These are phyloP conservation scores for Penicillium aurantiogriseum DNA, from an alignment of 2,329 filamentous ascomycete genomes.

Conservation along the genomic window DNA sequence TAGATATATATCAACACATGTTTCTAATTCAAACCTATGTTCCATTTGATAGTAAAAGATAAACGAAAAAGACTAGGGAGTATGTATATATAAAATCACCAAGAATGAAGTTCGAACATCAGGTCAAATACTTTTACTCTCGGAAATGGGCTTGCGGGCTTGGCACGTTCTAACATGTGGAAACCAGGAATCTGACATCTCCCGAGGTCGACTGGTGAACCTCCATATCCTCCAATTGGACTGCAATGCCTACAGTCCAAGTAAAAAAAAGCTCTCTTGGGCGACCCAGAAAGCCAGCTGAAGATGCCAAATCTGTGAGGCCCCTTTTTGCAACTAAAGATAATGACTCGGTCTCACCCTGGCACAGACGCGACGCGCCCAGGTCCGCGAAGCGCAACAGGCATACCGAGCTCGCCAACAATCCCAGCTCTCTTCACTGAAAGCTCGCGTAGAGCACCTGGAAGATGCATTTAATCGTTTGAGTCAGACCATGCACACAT, in stretches of 20 bases:
- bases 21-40: not conserved
- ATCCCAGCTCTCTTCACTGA: slow-evolving; percentile 9
- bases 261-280: not conserved
- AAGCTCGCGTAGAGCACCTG: slow-evolving; percentile 11
- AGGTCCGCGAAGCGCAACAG: slow-evolving; percentile 17
- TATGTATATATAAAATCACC: not conserved
- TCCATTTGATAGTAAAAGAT: no score
- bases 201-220: not conserved
- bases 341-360: not conserved
- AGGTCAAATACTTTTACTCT: not conserved
- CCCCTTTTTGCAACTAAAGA: not conserved
- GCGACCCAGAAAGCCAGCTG: not conserved
- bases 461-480: slow-evolving; percentile 8
- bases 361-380: slow-evolving; percentile 6
- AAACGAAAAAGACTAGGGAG: rapidly evolving
- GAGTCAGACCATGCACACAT: slow-evolving; percentile 5
- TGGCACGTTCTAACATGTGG: not conserved
- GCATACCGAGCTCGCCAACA: slow-evolving; percentile 17
- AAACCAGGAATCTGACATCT: not conserved
- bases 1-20: not conserved
- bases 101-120: not conserved
- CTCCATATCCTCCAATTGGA: not conserved
- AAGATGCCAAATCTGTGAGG: slow-evolving; percentile 4
- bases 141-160: not conserved
- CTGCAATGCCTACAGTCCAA: not conserved